Conservation (phyloP, 192 early-diverging fungal species). For the Rhizoclosmatium globosum region DNA sequence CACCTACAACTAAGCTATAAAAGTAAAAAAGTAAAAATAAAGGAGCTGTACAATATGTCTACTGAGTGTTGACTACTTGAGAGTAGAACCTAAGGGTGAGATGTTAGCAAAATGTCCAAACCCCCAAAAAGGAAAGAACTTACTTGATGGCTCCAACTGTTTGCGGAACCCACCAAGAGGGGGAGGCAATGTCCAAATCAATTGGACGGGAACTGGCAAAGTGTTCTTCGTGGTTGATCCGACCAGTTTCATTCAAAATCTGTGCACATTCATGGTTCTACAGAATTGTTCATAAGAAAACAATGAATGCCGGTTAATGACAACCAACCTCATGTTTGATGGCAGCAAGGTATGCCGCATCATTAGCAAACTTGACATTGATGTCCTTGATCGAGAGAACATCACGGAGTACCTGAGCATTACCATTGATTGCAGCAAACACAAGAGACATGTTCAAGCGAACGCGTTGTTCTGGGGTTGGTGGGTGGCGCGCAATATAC, state of each 20-base stretch:
- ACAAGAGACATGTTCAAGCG: constrained; percentile 13
- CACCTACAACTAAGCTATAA: neutral
- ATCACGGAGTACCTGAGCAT: neutral
- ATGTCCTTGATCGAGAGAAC: neutral
- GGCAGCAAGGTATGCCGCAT: constrained; percentile 20
- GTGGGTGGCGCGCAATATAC: neutral
- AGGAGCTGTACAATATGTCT: neutral
- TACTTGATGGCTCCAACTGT: neutral
- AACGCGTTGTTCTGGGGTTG: neutral
- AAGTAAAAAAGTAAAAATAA: neutral
- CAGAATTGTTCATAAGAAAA: too few relatives aligned
- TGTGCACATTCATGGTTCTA: neutral
- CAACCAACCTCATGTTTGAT: neutral
- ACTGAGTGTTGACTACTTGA: neutral
- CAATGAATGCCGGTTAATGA: too few relatives aligned
- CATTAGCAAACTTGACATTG: constrained; percentile 8
- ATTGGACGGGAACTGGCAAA: neutral
- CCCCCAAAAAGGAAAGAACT: neutral
- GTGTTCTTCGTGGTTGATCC: neutral
- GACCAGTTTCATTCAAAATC: neutral
- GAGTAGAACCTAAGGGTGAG: neutral
- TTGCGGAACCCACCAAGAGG: constrained; percentile 18
- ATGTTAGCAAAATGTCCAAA: neutral
- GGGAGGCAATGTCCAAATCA: constrained; percentile 28
- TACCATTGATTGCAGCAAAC: constrained; percentile 8